These are phyloP conservation scores for Coemansia reversa DNA, from an alignment of 192 early-diverging fungal species.

Conservation along the genomic window DNA sequence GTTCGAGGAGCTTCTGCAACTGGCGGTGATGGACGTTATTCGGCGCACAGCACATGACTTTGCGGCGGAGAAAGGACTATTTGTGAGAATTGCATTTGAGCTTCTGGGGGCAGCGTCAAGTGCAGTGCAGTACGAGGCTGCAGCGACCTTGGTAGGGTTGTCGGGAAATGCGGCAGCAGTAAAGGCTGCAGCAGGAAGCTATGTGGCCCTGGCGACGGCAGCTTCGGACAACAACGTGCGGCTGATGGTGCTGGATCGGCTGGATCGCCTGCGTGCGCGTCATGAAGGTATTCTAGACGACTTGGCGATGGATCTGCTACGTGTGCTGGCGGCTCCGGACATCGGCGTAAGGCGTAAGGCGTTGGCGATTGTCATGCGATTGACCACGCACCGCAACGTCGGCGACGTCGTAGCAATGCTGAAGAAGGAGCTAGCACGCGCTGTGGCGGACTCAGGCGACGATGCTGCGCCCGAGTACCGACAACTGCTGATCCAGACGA, in stretches of 20 bases:
- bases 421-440: constrained; percentile 95
- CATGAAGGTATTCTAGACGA: constrained; percentile 89
- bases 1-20: constrained; percentile 91
- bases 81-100: constrained; percentile 88
- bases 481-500: constrained; percentile 92
- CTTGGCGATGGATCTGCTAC: constrained; percentile 94
- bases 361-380: constrained; percentile 84
- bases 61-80: constrained; percentile 84
- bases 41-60: constrained; percentile 85
- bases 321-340: constrained; percentile 88
- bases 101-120: constrained; percentile 76
- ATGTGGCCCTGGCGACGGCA: constrained; percentile 87
- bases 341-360: constrained; percentile 91
- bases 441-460: constrained; percentile 87
- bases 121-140: constrained; percentile 98
- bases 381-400: constrained; percentile 88
- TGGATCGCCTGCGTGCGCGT: constrained; percentile 82
- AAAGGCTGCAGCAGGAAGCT: constrained; percentile 88
- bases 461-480: constrained; percentile 86
- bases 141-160: constrained; percentile 83
- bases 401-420: constrained; percentile 88
- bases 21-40: constrained; percentile 92
- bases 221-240: constrained; percentile 99
- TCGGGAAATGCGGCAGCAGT: constrained; percentile 87
- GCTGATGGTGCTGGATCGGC: constrained; percentile 88